Evolutionary conservation across 2,329 filamentous ascomycete species (phyloP), one percentile per base, ranked within the genome.

Genomic region (Sarocladium kiliense): DNA sequence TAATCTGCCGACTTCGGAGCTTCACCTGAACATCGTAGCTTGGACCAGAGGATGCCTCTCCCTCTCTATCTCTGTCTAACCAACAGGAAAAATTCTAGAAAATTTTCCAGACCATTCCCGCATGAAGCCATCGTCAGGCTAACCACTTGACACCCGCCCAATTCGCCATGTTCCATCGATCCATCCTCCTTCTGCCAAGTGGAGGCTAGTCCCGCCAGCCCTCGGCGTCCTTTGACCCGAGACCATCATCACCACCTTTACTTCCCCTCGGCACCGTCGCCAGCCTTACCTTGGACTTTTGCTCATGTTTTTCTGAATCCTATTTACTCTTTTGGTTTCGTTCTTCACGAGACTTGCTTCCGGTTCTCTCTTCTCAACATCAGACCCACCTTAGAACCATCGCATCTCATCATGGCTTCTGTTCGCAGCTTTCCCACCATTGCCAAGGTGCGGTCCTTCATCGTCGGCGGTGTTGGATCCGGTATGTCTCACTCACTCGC

Each of bases 361-460:
- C 30, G 30, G 30, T 12, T 32, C 30, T 12, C 41, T 44, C 18
- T 6, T 41, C 11, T 19, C 37, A 11, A 27, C 21, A 9, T 10
- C 44, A 30, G 44, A n/a, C 14, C 23, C 3, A 49, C 10, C 18
- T 41, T 26, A 45, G 11, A 9, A 45, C n/a, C 21, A 10, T 23
- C 44, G 14, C 10, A n/a, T n/a, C n/a, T 23, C n/a, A 30, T n/a
- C 44, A 80, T 81, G 78, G 68, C 76, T 61, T 72, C 73, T 61
- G 78, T 78, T 57, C 76, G 72, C 60, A 66, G 77, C 7, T 91
- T 91, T 62, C 88, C 88, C 47, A 87, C 79, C 55, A 91, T 93
- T 75, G 89, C 89, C 73, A 80, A 84, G 66, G 74, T 93, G 58
- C 78, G 85, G 64, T 89, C 88, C 34, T 91, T 82, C 65, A 77